These are phyloP conservation scores for Pseudocercospora cruenta DNA, from an alignment of 2,329 filamentous ascomycete species.

Conservation along the genomic window DNA sequence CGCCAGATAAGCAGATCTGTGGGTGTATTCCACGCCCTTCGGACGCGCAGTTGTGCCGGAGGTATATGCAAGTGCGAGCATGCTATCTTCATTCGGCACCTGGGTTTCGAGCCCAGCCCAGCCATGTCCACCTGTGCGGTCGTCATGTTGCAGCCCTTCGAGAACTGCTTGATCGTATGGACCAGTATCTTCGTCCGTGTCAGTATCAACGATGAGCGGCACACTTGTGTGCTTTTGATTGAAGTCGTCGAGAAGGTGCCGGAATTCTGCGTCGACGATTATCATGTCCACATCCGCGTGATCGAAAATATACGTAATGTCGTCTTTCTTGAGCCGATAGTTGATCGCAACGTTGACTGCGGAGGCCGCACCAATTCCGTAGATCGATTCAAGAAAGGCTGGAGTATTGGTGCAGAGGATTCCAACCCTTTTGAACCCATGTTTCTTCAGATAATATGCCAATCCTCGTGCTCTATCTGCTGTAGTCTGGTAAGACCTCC, in stretches of 20 bases:
- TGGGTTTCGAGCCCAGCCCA: constrained; percentile 78
- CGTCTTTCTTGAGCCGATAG: constrained; percentile 76
- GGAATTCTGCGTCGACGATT: constrained; percentile 82
- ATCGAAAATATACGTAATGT: constrained; percentile 87
- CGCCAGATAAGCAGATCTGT: constrained; percentile 84
- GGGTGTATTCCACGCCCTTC: constrained; percentile 91
- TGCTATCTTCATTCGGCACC: constrained; percentile 73
- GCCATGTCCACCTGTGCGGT: constrained; percentile 64
- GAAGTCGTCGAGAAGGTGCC: constrained; percentile 70
- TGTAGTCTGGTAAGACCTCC: constrained; percentile 77
- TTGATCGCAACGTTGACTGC: constrained; percentile 76
- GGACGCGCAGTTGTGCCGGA: constrained; percentile 89
- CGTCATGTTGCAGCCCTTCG: constrained; percentile 77
- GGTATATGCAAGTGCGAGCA: constrained; percentile 89
- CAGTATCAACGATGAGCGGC: constrained; percentile 77
- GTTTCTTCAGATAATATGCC: constrained; percentile 81
- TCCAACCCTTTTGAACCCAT: constrained; percentile 75
- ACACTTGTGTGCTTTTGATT: constrained; percentile 63
- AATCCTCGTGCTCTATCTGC: constrained; percentile 85
- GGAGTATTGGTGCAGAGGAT: constrained; percentile 91
- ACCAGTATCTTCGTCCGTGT: constrained; percentile 78
- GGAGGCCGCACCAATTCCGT: constrained; percentile 80
- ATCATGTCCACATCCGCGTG: constrained; percentile 86
- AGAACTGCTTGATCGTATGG: constrained; percentile 82
- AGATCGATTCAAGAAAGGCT: constrained; percentile 88